Evolutionary conservation across 2,329 filamentous ascomycete species (phyloP).

Genomic region (Aspergillus sergii): DNA sequence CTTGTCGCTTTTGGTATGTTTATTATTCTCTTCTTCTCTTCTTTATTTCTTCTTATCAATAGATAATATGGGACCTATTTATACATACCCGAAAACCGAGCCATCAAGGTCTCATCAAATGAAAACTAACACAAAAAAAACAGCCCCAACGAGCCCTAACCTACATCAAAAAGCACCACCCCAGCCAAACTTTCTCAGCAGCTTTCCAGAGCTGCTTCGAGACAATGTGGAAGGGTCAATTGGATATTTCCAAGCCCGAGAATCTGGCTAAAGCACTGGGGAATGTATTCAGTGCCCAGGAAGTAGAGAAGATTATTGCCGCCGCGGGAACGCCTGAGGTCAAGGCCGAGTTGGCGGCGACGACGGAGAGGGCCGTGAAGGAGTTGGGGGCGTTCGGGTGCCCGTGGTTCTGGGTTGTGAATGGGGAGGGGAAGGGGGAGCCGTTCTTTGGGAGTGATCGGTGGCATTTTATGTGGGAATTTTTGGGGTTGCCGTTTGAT

Average conservation of each 20-base stretch:
- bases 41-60: background rate
- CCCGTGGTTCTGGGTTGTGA: slow-evolving; percentile 72
- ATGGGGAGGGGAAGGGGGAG: slow-evolving; percentile 57
- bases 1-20: slow-evolving; percentile 54
- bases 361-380: slow-evolving; percentile 62
- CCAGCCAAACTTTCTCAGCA: slow-evolving; percentile 53
- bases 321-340: slow-evolving; percentile 53
- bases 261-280: slow-evolving; percentile 43
- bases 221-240: slow-evolving; percentile 63
- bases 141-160: slow-evolving; percentile 68
- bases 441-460: slow-evolving; percentile 80
- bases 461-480: slow-evolving; percentile 64
- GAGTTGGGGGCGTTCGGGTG: slow-evolving; percentile 72
- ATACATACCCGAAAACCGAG: background rate
- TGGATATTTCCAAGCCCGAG: slow-evolving; percentile 62
- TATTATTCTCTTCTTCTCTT: slow-evolving; percentile 34
- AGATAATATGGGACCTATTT: background rate
- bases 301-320: slow-evolving; percentile 60
- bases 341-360: slow-evolving; percentile 58
- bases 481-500: slow-evolving; percentile 56
- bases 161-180: slow-evolving; percentile 64
- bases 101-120: background rate
- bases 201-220: slow-evolving; percentile 60
- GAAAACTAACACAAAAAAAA: background rate
- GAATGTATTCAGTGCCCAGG: slow-evolving; percentile 42